Evolutionary conservation across 306 rosid genomes (phyloP), one percentile per base, ranked within the genome.

Genomic region (Leucaena leucocephala): DNA sequence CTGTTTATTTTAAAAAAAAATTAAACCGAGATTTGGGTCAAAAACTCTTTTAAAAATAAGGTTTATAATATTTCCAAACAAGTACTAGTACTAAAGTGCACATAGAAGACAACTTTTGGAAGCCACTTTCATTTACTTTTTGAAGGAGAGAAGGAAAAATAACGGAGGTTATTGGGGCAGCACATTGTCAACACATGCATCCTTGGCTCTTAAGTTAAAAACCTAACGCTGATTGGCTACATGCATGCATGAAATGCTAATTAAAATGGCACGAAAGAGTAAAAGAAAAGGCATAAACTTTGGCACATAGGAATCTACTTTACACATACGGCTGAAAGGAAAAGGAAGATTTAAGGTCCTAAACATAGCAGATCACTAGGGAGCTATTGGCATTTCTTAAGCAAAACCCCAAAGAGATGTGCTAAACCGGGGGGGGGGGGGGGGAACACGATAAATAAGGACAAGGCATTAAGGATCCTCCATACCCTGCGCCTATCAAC

Each of bases 301-400:
- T 74, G 78, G 78, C 63, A 15, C 76, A 76, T 78, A 80, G 74
- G 62, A 68, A 42, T 61, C 78, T 54, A 38, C 85, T 83, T 81
- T 75, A 71, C 84, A 78, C 76, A 72, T 59, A 72, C 58, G 79
- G 63, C 21, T 48, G 82, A 54, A 68, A 50, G 72, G 40, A 35
- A 81, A 76, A 84, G 52, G 75, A 34, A 58, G 58, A 66, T 69
- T 71, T 42, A 50, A 72, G 80, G 89, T 44, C 84, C 86, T 79
- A 82, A 82, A 80, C 57, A 43, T 59, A 35, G 58, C 75, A 57
- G 11, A 73, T 75, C 74, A 76, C 73, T 77, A 55, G 71, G 77
- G 69, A n/a, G 21, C 72, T 55, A 74, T 74, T 78, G 76, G 78
- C 67, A 50, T 71, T 69, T 40, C 10, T 67, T n/a, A 13, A 76